These are phyloP conservation scores for Xylaria sp. DNA, from an alignment of 2,329 filamentous ascomycete genomes.

Conservation along the genomic window DNA sequence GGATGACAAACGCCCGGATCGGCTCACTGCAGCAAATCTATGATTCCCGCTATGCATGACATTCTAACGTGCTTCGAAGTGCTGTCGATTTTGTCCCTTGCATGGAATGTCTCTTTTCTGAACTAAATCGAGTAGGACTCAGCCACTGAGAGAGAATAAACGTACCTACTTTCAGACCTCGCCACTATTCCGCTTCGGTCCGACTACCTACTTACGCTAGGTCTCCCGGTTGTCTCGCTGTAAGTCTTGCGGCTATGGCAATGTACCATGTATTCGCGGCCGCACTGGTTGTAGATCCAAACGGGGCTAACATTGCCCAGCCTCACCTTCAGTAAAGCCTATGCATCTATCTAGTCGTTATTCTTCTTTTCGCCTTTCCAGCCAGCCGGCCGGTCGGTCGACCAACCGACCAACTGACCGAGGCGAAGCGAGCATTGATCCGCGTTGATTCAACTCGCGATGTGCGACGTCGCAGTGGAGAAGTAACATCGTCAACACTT, in stretches of 20 bases:
- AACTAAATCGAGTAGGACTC: constrained; percentile 29
- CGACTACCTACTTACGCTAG: constrained; percentile 19
- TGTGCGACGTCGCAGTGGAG: constrained; percentile 14
- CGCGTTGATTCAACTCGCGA: constrained; percentile 10
- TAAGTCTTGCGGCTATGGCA: constrained; percentile 19
- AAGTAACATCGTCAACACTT: constrained; percentile 5
- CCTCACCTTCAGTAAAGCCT: constrained; percentile 13
- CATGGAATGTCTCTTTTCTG: constrained; percentile 24
- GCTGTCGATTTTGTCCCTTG: constrained; percentile 26
- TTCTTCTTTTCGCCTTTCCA: constrained; percentile 18
- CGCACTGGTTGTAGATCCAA: constrained; percentile 15
- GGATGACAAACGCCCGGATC: constrained; percentile 1
- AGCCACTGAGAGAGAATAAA: constrained; percentile 16
- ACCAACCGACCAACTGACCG: not conserved
- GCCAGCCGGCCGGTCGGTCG: not conserved
- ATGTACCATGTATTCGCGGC: constrained; percentile 6
- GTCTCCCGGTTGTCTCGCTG: constrained; percentile 17
- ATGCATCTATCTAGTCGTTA: constrained; percentile 18
- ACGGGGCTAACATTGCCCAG: constrained; percentile 8
- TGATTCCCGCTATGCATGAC: constrained; percentile 27
- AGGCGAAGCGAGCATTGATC: constrained; percentile 33
- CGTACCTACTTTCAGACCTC: not conserved
- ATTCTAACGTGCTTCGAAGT: constrained; percentile 13
- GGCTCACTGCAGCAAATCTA: constrained; percentile 15
- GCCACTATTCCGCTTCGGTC: constrained; percentile 29